A percentile compares a stretch with the other conserved stretches of the same genome.
Evolutionary conservation across 1,284 basidiomycete genomes (phyloP).

Genomic region (Malassezia japonica): DNA sequence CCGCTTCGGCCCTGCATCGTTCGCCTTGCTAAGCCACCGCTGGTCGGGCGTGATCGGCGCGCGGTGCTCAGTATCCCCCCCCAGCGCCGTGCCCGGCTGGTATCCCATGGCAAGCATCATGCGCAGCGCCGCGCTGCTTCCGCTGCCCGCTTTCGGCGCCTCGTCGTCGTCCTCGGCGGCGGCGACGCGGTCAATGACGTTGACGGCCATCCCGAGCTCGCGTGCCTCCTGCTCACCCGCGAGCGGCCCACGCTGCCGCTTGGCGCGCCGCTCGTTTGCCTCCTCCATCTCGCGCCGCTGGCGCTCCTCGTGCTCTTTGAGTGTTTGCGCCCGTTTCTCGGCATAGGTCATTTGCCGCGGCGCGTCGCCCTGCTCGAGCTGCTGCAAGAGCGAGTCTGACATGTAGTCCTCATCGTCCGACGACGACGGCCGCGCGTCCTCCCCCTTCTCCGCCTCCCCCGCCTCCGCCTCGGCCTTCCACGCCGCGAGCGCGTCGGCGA

Average conservation of each 20-base stretch:
- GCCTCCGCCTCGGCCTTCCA: neutral
- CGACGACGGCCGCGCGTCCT: neutral
- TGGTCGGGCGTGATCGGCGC: conserved; percentile 25
- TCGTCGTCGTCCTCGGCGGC: neutral
- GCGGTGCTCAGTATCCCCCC: neutral
- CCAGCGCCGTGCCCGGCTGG: conserved; percentile 19
- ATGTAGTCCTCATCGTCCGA: conserved; percentile 13
- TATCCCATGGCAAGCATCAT: conserved; percentile 40
- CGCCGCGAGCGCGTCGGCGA: conserved; percentile 12
- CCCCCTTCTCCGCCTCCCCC: neutral
- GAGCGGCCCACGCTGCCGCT: conserved; percentile 2
- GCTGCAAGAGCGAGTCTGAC: conserved; percentile 8
- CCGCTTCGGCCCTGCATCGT: conserved; percentile 12
- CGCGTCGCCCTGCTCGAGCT: conserved; percentile 1
- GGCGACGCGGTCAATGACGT: conserved; percentile 1
- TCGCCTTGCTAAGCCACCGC: conserved; percentile 21
- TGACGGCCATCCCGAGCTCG: neutral
- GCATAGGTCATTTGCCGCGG: conserved; percentile 9
- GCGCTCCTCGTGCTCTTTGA: neutral
- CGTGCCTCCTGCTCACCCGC: conserved; percentile 10
- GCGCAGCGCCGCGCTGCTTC: conserved; percentile 18
- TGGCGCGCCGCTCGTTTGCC: conserved; percentile 7
- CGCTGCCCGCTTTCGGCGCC: conserved; percentile 3
- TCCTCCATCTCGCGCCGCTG: conserved; percentile 4
- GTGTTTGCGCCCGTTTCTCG: neutral